Evolutionary conservation across 139 green algal species (phyloP), one percentile per base, ranked within the genome.

Genomic region (Micractinium sp.): DNA sequence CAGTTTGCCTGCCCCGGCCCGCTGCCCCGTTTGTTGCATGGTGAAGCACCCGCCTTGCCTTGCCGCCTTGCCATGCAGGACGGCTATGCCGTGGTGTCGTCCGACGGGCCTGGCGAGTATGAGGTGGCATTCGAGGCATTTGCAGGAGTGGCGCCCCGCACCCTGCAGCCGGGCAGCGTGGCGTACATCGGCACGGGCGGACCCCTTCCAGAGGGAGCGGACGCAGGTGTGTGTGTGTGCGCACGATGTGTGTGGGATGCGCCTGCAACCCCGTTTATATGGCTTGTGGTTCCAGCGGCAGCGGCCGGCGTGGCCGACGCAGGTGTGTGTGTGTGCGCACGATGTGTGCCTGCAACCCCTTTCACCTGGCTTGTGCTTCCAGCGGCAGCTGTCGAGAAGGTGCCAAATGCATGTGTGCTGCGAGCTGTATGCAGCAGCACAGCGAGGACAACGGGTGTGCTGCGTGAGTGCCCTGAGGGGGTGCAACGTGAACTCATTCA

Each of bases 141-240:
- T 35, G 96, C 97, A 0, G 97, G 97, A 14, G 90, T 82, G 19
- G 76, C 66, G 4, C 90, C 91, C 16, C 69, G 85, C 4, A 69
- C 36, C 1, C 90, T 93, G 47, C 1, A 78, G 47, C 89, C 93
- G 47, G 97, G 97, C 18, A 94, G 83, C 0, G 95, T 98, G 9
- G 95, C 94, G 0, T 99, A 99, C 95, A 99, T 99, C 87, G 96
- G 94, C 41, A 99, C 97, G 73, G 97, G 93, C 20, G 93, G 87
- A 0, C 91, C 93, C 23, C 73, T 95, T 29, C 93, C 93, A 31
- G 79, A 90, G 25, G 93, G 92, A 5, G 91, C 92, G 36, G 93
- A 95, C 79, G 92, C 90, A 27, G 90, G 90, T 74, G 91, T 91
- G 63, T 29, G 89, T 33, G 20, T 39, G 33, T 77, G 31, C 36